Evolutionary conservation across 2,329 filamentous ascomycete genomes (phyloP), one percentile per base, ranked within the genome.

Genomic region (Pseudogymnoascus pannorum): DNA sequence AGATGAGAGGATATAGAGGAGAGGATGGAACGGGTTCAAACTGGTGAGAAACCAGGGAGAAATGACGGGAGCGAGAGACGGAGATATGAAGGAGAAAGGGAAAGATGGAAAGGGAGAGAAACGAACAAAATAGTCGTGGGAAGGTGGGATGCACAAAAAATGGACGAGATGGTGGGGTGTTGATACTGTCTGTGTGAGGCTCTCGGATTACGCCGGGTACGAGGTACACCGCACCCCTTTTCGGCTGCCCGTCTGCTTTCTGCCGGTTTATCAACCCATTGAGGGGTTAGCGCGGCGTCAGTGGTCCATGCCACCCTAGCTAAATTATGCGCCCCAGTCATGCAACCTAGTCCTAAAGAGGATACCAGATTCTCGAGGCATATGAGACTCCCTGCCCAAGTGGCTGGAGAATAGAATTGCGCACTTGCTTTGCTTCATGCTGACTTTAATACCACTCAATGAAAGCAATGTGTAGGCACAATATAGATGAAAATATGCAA

Each of bases 401-500:
- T 54, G 16, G 48, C n/a, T 54, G 5, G 26, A 18, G 48, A 54
- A 12, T 20, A 33, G 24, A 31, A 54, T 9, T 5, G 5, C 3
- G 48, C 48, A 54, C 26, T 54, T 54, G 48, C 48, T 54, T 54
- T 54, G 48, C 48, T 54, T 54, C n/a, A 54, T 54, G 31, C 48
- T 33, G 14, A 16, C 14, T 9, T 16, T 8, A 1, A 14, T 33
- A 18, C 48, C 48, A 54, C 48, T 7, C 26, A 51, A 54, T 31
- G 4, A 7, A 54, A 14, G 9, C 2, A 54, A n/a, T 3, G 5
- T 9, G 12, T 29, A 5, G 1, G 9, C 5, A 8, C 11, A 33
- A 33, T 29, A 20, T 11, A 26, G 44, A 51, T 29, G 20, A 1
- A 16, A 9, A 2, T 2, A 6, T 26, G 14, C n/a, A 31, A 31